Conservation (phyloP, 352 stramenopile genomes). For the Phytopythium ostracodes region DNA sequence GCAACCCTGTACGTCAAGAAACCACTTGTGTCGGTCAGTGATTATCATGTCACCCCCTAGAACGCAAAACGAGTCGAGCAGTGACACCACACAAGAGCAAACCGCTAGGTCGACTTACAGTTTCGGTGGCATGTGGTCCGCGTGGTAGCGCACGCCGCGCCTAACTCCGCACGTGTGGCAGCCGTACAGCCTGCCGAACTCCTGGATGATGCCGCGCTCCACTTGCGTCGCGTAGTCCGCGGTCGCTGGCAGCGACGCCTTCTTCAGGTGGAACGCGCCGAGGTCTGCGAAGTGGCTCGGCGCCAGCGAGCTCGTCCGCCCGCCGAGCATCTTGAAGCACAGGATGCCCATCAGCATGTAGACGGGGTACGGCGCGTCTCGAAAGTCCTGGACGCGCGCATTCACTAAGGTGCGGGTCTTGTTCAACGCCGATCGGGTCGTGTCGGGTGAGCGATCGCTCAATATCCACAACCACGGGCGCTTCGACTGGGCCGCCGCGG, state of each 20-base stretch:
- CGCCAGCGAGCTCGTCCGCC: constrained; percentile 61
- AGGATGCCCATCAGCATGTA: constrained; percentile 74
- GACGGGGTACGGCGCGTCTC: constrained; percentile 47
- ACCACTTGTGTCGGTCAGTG: background rate
- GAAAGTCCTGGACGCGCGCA: constrained; percentile 31
- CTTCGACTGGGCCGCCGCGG: constrained; percentile 9
- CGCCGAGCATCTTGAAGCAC: constrained; percentile 74
- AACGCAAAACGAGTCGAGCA: too few relatives aligned
- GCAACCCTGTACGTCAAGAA: constrained; percentile 31
- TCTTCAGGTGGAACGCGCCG: constrained; percentile 74
- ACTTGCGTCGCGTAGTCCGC: constrained; percentile 62
- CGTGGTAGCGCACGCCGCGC: constrained; percentile 61
- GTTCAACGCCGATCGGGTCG: background rate
- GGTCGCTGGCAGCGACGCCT: constrained; percentile 70
- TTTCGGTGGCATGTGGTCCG: constrained; percentile 85
- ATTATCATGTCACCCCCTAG: background rate
- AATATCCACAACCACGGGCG: constrained; percentile 20
- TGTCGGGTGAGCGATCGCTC: background rate
- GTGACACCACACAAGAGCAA: background rate
- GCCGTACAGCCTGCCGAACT: constrained; percentile 74
- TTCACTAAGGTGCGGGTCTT: constrained; percentile 20
- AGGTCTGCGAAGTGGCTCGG: constrained; percentile 73
- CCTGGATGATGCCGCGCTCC: constrained; percentile 65
- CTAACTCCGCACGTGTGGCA: constrained; percentile 83
- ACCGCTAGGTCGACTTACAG: constrained; percentile 31